phyloP scores from a whole-genome alignment of 2,329 filamentous ascomycete species.

The Colletotrichum somersetense region DNA sequence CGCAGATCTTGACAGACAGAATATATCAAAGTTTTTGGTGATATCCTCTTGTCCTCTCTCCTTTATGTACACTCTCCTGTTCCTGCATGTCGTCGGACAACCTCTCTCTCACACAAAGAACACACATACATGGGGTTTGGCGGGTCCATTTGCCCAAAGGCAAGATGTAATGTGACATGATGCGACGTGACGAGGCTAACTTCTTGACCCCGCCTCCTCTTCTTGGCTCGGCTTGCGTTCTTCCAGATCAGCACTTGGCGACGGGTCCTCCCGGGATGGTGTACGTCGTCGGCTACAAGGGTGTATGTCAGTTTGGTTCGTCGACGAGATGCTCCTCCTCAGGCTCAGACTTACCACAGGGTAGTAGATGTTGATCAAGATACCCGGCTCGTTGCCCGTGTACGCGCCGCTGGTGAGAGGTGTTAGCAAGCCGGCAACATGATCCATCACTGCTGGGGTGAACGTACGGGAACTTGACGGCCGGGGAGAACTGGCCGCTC shows the following conservation, averaged over 20 bases:
- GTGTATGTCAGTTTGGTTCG: conserved; percentile 4
- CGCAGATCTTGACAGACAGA: conserved; percentile 4
- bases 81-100: background rate
- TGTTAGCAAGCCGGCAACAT: background rate
- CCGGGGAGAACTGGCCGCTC: conserved; percentile 28
- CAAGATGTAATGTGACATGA: background rate
- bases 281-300: conserved; percentile 31
- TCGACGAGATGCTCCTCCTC: background rate
- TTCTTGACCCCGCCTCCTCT: background rate
- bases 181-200: background rate
- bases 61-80: background rate
- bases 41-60: background rate
- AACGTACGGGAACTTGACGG: conserved; percentile 38
- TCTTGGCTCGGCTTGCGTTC: background rate
- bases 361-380: conserved; percentile 41
- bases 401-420: conserved; percentile 24
- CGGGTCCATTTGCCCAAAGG: background rate
- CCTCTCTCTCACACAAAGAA: background rate
- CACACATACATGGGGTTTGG: background rate
- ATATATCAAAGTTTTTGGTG: background rate
- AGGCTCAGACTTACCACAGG: conserved; percentile 29
- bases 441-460: background rate
- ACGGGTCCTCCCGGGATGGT: conserved; percentile 38
- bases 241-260: conserved; percentile 25
- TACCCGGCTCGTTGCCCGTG: conserved; percentile 37